phyloP scores from a whole-genome alignment of 306 rosid genomes.

The Cucurbita ficifolia region DNA sequence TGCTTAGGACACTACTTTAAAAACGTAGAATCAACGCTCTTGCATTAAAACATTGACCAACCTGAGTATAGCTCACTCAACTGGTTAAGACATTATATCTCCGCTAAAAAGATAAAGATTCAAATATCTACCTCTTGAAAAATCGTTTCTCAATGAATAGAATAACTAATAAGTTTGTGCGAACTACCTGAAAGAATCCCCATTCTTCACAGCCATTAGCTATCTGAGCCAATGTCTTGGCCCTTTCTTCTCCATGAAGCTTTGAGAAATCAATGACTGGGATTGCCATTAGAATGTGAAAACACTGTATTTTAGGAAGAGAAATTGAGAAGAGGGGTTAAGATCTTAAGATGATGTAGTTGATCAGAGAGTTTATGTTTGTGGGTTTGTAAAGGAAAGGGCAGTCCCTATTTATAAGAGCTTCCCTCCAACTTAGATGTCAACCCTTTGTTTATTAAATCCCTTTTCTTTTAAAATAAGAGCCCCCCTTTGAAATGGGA shows the following conservation, averaged over 20 bases:
- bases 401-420: constrained; percentile 43
- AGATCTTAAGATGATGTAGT: background rate
- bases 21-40: too few relatives aligned
- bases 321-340: background rate
- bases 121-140: too few relatives aligned
- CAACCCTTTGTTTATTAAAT: constrained; percentile 14
- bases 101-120: too few relatives aligned
- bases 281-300: constrained; percentile 37
- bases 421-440: constrained; percentile 42
- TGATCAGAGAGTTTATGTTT: background rate
- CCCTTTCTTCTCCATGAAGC: constrained; percentile 66
- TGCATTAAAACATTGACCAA: background rate
- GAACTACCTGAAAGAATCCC: constrained; percentile 94
- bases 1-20: background rate
- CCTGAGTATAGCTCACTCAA: too few relatives aligned
- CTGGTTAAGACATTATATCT: too few relatives aligned
- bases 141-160: too few relatives aligned
- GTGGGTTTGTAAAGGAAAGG: background rate
- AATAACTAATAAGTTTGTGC: too few relatives aligned
- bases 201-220: constrained; percentile 93
- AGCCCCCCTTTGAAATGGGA: constrained; percentile 12
- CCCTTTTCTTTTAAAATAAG: constrained; percentile 3
- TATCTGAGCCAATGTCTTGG: constrained; percentile 60
- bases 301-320: background rate
- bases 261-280: constrained; percentile 96